A percentile compares a stretch with the other conserved stretches of the same genome.
Conservation (phyloP, 108 stramenopile genomes). For the Skeletonema costatum region DNA sequence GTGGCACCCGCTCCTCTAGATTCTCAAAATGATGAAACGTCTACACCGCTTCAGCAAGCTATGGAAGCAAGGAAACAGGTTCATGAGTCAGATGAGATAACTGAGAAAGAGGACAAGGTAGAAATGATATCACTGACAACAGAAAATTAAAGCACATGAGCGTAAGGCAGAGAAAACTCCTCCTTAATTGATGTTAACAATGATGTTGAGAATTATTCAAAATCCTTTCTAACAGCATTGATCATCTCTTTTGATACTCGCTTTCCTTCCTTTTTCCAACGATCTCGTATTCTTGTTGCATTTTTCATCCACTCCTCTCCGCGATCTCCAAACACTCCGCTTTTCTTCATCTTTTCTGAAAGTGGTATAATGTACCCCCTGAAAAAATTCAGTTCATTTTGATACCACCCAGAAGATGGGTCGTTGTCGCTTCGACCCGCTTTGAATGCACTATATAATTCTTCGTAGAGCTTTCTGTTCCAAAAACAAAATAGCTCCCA, state of each 20-base stretch:
- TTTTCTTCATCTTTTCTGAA: conserved; percentile 63
- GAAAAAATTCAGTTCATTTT: conserved; percentile 68
- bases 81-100: background rate
- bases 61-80: background rate
- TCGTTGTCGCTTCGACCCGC: conserved; percentile 44
- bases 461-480: conserved; percentile 66
- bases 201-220: background rate
- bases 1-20: background rate
- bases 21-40: background rate
- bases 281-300: conserved; percentile 53
- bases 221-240: conserved; percentile 6
- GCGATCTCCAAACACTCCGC: conserved; percentile 64
- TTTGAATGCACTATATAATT: conserved; percentile 56
- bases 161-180: background rate
- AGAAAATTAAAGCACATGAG: background rate
- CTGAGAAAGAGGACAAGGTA: background rate
- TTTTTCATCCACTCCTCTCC: conserved; percentile 62
- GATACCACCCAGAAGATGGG: conserved; percentile 59
- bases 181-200: background rate
- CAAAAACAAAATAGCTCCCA: conserved; percentile 52
- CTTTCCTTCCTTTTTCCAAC: conserved; percentile 63
- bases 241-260: conserved; percentile 49
- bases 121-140: background rate
- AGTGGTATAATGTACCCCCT: conserved; percentile 69
- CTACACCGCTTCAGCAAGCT: background rate